Base-by-base conservation (phyloP, 1,284 basidiomycete species). In the Phaffia rhodozyma region DNA sequence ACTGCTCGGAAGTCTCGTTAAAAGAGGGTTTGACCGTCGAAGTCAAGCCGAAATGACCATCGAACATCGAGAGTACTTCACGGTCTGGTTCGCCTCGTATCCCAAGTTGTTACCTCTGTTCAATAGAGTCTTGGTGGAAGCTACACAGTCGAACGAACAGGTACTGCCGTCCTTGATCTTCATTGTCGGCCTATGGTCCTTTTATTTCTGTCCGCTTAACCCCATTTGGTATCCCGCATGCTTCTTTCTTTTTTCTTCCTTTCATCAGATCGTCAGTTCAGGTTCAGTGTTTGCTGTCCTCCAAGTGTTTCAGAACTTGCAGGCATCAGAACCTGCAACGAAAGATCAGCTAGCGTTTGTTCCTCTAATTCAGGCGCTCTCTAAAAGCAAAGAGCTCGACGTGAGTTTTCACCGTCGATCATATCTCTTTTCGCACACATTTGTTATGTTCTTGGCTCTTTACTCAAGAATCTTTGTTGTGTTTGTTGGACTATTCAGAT, bases 1-100 rank as follows among this genome's bases (percentile, higher is more conserved):
- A 38, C 56, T 63, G n/a, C 58, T 63, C 27, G 62, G 62, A 23
- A 53, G 50, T 5, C 62, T 63, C 21, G 62, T 63, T 16, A 51
- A 57, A 23, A 47, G 55, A n/a, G 62, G 55, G 2, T 63, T 63
- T 34, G 57, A 57, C 56, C 43, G 38, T 18, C 58, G 50, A 32
- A 38, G 55, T 38, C 32, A 51, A 27, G 49, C 56, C 18, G 27
- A 38, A 27, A 27, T 48, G 11, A 53, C 59, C 21, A 52, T 52
- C 32, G 32, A 38, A 32, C 54, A 34, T 3, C 56, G 55, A 34
- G 56, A 63, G 20, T 29, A 32, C 27, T 53, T 59, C 27, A 43
- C 49, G 6, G 27, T 57, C 18, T 63, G 62, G 62, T 63, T 57
- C 13, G 20, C 50, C 6, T 32, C 34, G 34, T 63, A 58, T n/a